Evolutionary conservation across 305 asterid species (phyloP), one percentile per base, ranked within the genome.

Genomic region (Andrographis paniculata): DNA sequence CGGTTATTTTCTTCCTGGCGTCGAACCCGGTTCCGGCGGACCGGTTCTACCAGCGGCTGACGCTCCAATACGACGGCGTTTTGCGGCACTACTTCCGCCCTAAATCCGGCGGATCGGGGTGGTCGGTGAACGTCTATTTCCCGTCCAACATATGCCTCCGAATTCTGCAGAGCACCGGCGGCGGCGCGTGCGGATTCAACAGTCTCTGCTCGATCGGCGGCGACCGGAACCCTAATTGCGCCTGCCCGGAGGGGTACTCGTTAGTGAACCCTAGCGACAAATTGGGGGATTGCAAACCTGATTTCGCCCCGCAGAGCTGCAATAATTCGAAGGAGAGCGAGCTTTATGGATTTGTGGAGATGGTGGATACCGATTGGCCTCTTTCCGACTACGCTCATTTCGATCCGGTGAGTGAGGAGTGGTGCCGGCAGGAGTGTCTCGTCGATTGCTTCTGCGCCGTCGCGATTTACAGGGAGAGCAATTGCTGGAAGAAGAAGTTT

Each of bases 131-230:
- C 1, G 36, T n/a, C 48, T 56, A 40, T 14, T 9, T 19, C 19
- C 81, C 84, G n/a, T 18, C 54, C 1, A 54, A 78, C 33, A 67
- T 79, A 27, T 78, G 87, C 45, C 7, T 6, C 15, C 23, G 11
- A 7, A 42, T 64, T 9, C 6, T 11, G 4, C 53, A 33, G n/a
- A 22, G 14, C 0, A 28, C 4, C 4, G 73, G 67, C 12, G 60
- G 65, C 8, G 79, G 86, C 9, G 73, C 51, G 19, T 78, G 82
- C 39, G 82, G 82, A 0, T 67, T 28, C 28, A 78, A 78, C 21
- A 68, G 68, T 21, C 13, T 59, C 9, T 74, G 86, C 50, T 14
- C 63, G 6, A 4, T 69, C 14, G 66, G 58, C 28, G 31, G 5
- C 14, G 55, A 68, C 53, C 66, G 57, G 41, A 64, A 59, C 31